A percentile compares a stretch with the other conserved stretches of the same genome.
Conservation (phyloP, 2,329 filamentous ascomycete genomes). For the Beauveria brongniartii region DNA sequence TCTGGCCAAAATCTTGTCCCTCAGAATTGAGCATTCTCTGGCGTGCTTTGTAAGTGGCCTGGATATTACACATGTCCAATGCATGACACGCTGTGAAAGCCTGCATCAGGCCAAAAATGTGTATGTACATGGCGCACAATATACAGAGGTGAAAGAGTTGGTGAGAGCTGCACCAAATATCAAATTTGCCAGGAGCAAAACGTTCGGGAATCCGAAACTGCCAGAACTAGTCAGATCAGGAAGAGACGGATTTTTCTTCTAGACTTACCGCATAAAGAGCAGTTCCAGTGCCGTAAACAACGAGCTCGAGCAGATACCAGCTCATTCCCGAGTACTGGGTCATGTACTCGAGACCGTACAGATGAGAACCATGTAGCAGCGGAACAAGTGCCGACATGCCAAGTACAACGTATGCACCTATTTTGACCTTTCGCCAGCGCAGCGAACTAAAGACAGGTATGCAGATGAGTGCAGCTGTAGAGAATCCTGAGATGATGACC, state of each 20-base stretch:
- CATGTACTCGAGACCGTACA: conserved; percentile 15
- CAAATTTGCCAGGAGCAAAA: conserved; percentile 64
- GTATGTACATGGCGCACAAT: conserved; percentile 15
- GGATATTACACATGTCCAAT: conserved; percentile 13
- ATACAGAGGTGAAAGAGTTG: conserved; percentile 73
- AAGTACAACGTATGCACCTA: conserved; percentile 10
- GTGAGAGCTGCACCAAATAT: conserved; percentile 80
- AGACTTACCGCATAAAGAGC: conserved; percentile 64
- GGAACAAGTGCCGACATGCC: conserved; percentile 14
- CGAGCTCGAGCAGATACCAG: conserved; percentile 13
- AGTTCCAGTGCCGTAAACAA: conserved; percentile 44
- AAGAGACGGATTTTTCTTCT: background rate
- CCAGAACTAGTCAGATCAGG: background rate
- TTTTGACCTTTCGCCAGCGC: conserved; percentile 14
- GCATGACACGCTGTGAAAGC: conserved; percentile 15
- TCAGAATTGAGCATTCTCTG: too few species aligned
- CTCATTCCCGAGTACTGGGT: conserved; percentile 11
- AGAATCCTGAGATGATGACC: conserved; percentile 9
- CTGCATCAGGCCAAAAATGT: conserved; percentile 14
- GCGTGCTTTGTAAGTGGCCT: background rate
- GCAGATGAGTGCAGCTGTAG: conserved; percentile 12
- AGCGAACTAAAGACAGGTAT: conserved; percentile 12
- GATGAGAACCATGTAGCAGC: conserved; percentile 13
- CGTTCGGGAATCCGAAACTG: conserved; percentile 70
- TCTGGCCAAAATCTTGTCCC: background rate